Conservation (phyloP, 208 protist genomes). For the Crithidia acanthocephali region DNA sequence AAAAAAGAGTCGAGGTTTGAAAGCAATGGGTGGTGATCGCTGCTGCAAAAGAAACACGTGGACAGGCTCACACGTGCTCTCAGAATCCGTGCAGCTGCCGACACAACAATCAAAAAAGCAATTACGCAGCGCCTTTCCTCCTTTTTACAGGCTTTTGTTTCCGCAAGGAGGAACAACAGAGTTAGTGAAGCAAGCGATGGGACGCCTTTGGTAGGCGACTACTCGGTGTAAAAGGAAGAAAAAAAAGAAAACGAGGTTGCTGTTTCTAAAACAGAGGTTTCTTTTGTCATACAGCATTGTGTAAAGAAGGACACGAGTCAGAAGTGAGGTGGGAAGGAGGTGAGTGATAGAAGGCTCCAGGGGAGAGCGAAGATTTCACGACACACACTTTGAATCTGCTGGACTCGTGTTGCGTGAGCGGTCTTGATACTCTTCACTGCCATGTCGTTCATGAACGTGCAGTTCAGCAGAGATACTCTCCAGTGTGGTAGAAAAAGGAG, state of each 20-base stretch:
- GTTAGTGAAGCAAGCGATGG: conserved; percentile 10
- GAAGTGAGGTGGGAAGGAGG: background rate
- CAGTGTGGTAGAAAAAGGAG: no score
- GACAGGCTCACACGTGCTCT: background rate
- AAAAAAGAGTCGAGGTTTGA: background rate
- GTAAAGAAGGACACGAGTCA: background rate
- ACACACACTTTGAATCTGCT: no score
- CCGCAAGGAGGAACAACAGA: background rate
- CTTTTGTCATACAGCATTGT: background rate
- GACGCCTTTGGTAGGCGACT: background rate
- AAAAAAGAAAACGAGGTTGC: background rate
- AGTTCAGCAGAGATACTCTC: no score
- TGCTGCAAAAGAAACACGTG: background rate
- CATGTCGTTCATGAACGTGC: no score
- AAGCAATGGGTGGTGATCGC: background rate
- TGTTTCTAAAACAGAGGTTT: conserved; percentile 8
- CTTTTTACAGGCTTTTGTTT: no score
- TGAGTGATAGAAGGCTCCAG: no score
- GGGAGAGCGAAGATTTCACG: no score
- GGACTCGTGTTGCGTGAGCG: no score
- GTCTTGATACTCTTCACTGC: no score
- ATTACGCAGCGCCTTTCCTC: background rate
- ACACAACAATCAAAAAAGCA: background rate
- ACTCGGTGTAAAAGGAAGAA: background rate
- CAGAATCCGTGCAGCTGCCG: background rate